Evolutionary conservation across 257 asterid genomes (phyloP).

Genomic region (Scutellaria baicalensis): DNA sequence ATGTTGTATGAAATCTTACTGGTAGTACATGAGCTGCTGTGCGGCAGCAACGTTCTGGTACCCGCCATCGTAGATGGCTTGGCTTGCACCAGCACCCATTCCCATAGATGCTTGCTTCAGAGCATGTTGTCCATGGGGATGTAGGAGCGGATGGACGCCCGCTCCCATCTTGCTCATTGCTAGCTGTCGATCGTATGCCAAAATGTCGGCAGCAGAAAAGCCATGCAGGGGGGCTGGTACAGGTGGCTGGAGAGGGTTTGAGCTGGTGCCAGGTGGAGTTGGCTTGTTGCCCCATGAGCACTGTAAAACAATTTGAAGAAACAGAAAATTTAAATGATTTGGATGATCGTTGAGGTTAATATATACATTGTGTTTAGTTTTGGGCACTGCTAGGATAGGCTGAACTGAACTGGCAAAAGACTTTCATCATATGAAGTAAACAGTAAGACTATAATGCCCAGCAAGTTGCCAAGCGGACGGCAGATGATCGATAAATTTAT

Average conservation of each 20-base stretch:
- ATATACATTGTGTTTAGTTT: too few species aligned
- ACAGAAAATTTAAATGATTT: not conserved
- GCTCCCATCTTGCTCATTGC: constrained; percentile 89
- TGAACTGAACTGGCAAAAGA: too few species aligned
- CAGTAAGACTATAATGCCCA: too few species aligned
- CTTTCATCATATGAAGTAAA: too few species aligned
- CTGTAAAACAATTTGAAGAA: constrained; percentile 13
- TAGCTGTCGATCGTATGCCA: constrained; percentile 68
- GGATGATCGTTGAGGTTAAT: too few species aligned
- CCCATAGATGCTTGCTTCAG: constrained; percentile 56
- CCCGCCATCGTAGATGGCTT: constrained; percentile 87
- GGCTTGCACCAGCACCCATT: constrained; percentile 68
- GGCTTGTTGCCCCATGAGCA: constrained; percentile 99
- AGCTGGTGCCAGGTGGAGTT: constrained; percentile 79
- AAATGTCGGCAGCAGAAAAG: constrained; percentile 50
- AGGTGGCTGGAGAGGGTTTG: constrained; percentile 86
- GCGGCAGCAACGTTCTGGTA: constrained; percentile 66
- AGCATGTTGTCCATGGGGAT: constrained; percentile 43
- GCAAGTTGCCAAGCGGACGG: not conserved
- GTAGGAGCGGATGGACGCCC: constrained; percentile 49
- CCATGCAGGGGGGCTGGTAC: constrained; percentile 49
- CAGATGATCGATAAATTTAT: not conserved
- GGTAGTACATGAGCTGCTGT: constrained; percentile 93
- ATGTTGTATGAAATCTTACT: constrained; percentile 17
- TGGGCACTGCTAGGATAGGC: too few species aligned